Base-by-base conservation (phyloP, 2,329 filamentous ascomycete species). In the Diaporthe aspalathi region DNA sequence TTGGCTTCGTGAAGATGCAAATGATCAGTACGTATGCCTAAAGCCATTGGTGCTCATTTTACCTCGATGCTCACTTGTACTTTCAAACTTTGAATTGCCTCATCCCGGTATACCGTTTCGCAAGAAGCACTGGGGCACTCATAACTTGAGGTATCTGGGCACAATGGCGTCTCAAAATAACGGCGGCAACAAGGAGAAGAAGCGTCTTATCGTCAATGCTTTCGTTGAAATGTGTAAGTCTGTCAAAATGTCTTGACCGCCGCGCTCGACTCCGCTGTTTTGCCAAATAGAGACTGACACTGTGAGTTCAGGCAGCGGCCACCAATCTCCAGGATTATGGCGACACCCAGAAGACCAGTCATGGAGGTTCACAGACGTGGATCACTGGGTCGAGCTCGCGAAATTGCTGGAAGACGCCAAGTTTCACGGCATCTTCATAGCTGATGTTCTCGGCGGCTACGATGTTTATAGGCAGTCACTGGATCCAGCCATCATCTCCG, bases 371-470 rank as follows among this genome's bases (percentile, higher is more conserved):
- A 89, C 89, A 73, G 83, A 87, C 32, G 81, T 90, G 43, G 81
- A 87, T 7, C 87, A 91, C 72, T 92, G 90, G 90, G 84, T 87
- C 0, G 83, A 88, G 65, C 79, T 92, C 0, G 90, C 89, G 0
- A 84, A 90, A 72, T 80, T 89, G 0, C 84, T 91, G 0, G 90
- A 92, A 74, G 81, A 84, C 0, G 89, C 87, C 38, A 89, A 90
- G 67, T 91, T 92, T 74, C 89, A 91, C 68, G 89, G 88, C 14
- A 89, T 92, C 45, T 92, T 92, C 78, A 90, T 92, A 67, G 90
- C 90, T 0, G 90, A 92, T 76, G 89, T 91, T 0, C 83, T 92
- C 1, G 86, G 76, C 74, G 89, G 89, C 7, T 92, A 93, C 76
- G 91, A 93, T 81, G 90, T 93, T 5, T 93, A 92, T 80, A 89